Conservation (phyloP, 306 rosid genomes). For the Dicorynia guianensis region DNA sequence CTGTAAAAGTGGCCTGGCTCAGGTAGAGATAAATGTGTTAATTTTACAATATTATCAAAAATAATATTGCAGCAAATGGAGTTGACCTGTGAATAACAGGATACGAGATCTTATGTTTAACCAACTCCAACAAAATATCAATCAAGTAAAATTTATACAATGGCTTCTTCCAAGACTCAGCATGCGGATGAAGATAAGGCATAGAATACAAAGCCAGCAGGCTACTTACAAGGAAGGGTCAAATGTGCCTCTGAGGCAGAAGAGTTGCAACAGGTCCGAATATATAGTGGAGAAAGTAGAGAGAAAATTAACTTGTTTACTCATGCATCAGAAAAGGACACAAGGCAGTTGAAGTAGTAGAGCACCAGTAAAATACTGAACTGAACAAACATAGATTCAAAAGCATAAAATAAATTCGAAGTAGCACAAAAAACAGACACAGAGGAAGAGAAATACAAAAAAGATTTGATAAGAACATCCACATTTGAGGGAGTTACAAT, state of each 20-base stretch:
- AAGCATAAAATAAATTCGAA: conserved; percentile 34
- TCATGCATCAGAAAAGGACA: conserved; percentile 31
- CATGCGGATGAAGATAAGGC: conserved; percentile 37
- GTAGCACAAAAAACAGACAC: conserved; percentile 30
- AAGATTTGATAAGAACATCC: conserved; percentile 35
- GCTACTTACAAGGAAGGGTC: conserved; percentile 26
- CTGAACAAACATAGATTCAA: conserved; percentile 32
- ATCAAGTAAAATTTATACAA: conserved; percentile 36
- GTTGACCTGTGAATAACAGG: conserved; percentile 57
- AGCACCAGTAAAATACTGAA: conserved; percentile 30
- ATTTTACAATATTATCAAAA: conserved; percentile 28
- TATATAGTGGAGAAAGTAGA: conserved; percentile 28
- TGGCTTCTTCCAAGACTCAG: conserved; percentile 33
- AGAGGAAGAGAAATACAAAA: conserved; percentile 47
- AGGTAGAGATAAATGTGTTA: conserved; percentile 58
- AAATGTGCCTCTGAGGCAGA: conserved; percentile 28
- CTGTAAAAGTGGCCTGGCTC: conserved; percentile 68
- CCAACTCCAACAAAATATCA: conserved; percentile 51
- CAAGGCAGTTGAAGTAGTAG: conserved; percentile 38
- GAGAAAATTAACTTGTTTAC: conserved; percentile 31
- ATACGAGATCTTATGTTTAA: conserved; percentile 58
- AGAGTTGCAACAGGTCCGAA: conserved; percentile 32
- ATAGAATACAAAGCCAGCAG: conserved; percentile 23
- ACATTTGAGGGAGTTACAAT: conserved; percentile 37
- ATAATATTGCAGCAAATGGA: conserved; percentile 24